A percentile compares a stretch with the other conserved stretches of the same genome.
phyloP scores from a whole-genome alignment of 345 rosid species.

The Gynandropsis gynandra region DNA sequence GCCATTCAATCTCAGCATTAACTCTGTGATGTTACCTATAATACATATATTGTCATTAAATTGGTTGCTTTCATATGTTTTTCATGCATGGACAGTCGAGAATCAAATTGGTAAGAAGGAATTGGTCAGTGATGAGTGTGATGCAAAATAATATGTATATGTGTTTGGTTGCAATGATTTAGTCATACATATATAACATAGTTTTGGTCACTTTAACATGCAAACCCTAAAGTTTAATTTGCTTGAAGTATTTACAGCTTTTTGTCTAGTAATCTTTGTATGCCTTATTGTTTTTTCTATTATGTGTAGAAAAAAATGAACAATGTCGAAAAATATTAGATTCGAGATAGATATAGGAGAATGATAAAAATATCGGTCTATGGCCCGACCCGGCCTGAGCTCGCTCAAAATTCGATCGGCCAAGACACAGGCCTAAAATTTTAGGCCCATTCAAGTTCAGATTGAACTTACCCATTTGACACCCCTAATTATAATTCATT shows the following conservation, averaged over 20 bases:
- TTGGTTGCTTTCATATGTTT: slow-evolving; percentile 17
- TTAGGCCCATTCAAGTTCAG: too few relatives aligned
- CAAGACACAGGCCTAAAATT: too few relatives aligned
- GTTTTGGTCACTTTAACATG: not conserved
- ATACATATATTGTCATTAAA: slow-evolving; percentile 12
- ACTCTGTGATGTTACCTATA: slow-evolving; percentile 6
- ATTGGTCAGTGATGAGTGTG: slow-evolving; percentile 83
- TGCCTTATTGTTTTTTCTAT: slow-evolving; percentile 9
- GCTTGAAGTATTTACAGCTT: not conserved
- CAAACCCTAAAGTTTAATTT: not conserved
- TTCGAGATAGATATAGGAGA: too few relatives aligned
- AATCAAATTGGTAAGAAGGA: slow-evolving; percentile 85
- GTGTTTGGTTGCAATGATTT: slow-evolving; percentile 96
- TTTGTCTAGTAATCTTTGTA: slow-evolving; percentile 12
- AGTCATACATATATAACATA: slow-evolving; percentile 88
- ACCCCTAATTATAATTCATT: too few relatives aligned
- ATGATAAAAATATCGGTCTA: too few relatives aligned
- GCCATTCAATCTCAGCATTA: slow-evolving; percentile 22
- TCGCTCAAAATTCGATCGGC: too few relatives aligned
- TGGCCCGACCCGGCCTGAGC: too few relatives aligned
- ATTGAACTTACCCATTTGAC: too few relatives aligned
- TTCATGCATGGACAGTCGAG: slow-evolving; percentile 81
- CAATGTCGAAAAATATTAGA: too few relatives aligned
- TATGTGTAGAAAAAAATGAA: slow-evolving; percentile 85
- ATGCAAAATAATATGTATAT: slow-evolving; percentile 85